Base-by-base conservation (phyloP, 345 rosid species). In the Capsella bursapastoris region DNA sequence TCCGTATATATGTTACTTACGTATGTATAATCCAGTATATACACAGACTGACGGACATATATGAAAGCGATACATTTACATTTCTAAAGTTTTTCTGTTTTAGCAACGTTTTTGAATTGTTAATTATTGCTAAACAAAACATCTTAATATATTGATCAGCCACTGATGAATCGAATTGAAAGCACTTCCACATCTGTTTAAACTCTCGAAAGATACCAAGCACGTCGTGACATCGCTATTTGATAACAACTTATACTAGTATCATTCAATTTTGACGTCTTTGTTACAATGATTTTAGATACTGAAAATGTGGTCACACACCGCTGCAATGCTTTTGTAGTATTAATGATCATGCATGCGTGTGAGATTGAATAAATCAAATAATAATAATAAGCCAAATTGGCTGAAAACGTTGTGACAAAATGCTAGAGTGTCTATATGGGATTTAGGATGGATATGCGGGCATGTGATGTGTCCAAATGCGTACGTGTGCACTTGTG, bases 381-480 rank as follows among this genome's bases (percentile, higher is more conserved):
- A 22, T 22, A 22, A 22, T 75, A 68, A 25, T 37, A 66, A 14
- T 32, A 50, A 31, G 38, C 40, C 27, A 53, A 61, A 34, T 44
- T 68, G 70, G 64, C 61, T 15, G 5, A 8, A 6, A 8, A 53
- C 74, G 64, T 68, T 68, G 38, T 68, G 74, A 68, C 69, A 75
- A 75, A 75, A 9, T 43, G 74, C 40, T 51, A 41, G 48, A 14
- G 57, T 68, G 60, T 58, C 14, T 37, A 57, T 35, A 28, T 0
- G 41, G 41, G 12, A 44, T 4, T 13, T 29, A 60, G 8, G 58
- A 45, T 74, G 60, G 34, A 57, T 57, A 38, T 58, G 72, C 4
- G 43, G 38, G 59, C 75, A 76, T 76, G 79, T 76, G 76, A 77
- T 65, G 72, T 77, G 76, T 71, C n/a, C 71, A 64, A 64, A 16